Percentiles rank a stretch among this genome's conserved stretches.
Conservation (phyloP, 164 flowering plant species). For the Vitis rupestris region DNA sequence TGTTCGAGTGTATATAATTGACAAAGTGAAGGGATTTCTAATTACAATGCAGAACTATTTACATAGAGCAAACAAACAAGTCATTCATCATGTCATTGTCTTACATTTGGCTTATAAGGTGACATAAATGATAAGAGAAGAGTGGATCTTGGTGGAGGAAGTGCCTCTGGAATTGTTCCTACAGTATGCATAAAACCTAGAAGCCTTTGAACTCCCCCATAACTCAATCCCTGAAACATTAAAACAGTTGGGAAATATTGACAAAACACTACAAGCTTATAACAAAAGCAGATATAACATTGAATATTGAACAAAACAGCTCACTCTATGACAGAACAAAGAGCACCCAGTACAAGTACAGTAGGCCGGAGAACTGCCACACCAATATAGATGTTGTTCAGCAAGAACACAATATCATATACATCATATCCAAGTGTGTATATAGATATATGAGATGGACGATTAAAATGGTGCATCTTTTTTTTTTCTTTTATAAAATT, state of each 20-base stretch:
- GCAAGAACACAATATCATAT: too few relatives aligned
- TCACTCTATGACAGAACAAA: not conserved
- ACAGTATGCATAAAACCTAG: conserved; percentile 58
- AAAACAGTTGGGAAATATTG: not conserved
- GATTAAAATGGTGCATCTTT: too few relatives aligned
- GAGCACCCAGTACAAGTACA: too few relatives aligned
- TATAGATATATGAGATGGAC: too few relatives aligned
- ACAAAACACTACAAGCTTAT: not conserved
- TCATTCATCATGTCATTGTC: conserved; percentile 12
- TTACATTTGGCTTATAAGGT: conserved; percentile 61
- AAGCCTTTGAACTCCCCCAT: conserved; percentile 58
- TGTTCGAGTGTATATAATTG: not conserved
- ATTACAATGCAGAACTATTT: not conserved
- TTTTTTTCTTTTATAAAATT: too few relatives aligned
- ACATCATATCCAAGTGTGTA: too few relatives aligned
- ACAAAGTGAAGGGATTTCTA: not conserved
- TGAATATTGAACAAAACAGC: not conserved
- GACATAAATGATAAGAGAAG: conserved; percentile 57
- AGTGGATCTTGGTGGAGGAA: conserved; percentile 73
- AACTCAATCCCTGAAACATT: conserved; percentile 47
- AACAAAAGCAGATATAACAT: not conserved
- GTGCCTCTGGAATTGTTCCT: conserved; percentile 58
- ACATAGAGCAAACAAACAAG: not conserved
- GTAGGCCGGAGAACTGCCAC: too few relatives aligned
- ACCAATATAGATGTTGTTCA: too few relatives aligned